Base-by-base conservation (phyloP, 257 asterid genomes). In the Penstemon eatonii region DNA sequence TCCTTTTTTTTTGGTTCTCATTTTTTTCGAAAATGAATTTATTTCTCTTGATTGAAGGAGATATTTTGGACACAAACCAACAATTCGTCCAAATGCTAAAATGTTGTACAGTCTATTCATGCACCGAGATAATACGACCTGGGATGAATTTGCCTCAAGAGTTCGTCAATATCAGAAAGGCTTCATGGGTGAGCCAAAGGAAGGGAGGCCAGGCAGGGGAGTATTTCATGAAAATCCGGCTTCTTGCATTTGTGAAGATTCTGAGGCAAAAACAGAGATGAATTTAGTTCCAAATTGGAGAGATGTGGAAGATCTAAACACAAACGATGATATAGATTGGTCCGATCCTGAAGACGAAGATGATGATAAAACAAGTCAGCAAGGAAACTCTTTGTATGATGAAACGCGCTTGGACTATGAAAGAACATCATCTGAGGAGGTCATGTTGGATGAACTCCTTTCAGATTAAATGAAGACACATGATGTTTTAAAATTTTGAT, bases 31-130 rank as follows among this genome's bases (percentile, higher is more conserved):
- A 15, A 7, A 65, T 13, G 52, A 19, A 47, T 44, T 56, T 63
- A 25, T 62, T 25, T 46, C 72, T 73, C 71, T 68, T 67, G 74
- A 51, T 36, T 71, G 68, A 85, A 94, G 99, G 96, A 89, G 99
- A 84, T 94, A 89, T 79, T 87, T 94, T 74, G 98, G 99, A 43
- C 99, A 94, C 85, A 94, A 91, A 67, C 95, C 96, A 12, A 91
- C 99, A 3, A 85, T 94, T 69, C 97, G 99, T 19, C 98, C 99
- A 54, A 94, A 94, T 77, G 88, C 96, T 41, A 94, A 94, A 76
- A 94, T 89, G 42, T 59, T 94, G 76, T 82, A 86, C 73, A 75
- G 79, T 63, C 70, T 91, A 67, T 94, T 87, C 81, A 60, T 75
- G 43, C 84, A 71, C 76, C 85, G 92, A 62, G 46, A 86, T 54